Conservation (phyloP, 129 eudicot species). For the Deinandra increscens region DNA sequence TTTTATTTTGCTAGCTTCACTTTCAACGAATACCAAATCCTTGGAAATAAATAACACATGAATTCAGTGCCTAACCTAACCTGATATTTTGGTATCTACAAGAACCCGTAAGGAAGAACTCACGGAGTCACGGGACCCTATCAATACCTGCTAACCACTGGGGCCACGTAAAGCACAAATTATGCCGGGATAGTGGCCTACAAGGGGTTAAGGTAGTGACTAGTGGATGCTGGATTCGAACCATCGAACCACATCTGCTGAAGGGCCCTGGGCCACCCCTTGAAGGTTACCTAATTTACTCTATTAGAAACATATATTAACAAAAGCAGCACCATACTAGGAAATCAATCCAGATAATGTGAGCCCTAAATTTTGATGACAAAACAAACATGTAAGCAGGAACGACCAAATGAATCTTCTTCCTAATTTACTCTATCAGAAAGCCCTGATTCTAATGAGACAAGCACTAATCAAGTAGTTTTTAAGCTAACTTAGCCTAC, state of each 20-base stretch:
- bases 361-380: slow-evolving; percentile 11
- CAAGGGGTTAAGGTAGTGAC: not conserved
- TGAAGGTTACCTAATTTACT: not conserved
- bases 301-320: slow-evolving; percentile 3
- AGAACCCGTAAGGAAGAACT: not conserved
- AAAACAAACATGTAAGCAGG: not conserved
- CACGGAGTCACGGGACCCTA: not conserved
- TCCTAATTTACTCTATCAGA: slow-evolving; percentile 10
- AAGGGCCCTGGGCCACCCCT: no score
- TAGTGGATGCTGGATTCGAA: no score
- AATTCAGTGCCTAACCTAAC: slow-evolving; percentile 3
- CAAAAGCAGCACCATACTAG: not conserved
- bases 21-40: not conserved
- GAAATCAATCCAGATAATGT: not conserved
- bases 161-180: not conserved
- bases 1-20: slow-evolving; percentile 1
- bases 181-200: not conserved
- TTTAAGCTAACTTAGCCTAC: not conserved
- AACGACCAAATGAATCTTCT: slow-evolving; percentile 8
- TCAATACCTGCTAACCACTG: not conserved
- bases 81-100: not conserved
- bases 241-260: no score
- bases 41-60: not conserved
- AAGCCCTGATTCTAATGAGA: slow-evolving; percentile 10
- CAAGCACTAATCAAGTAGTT: slow-evolving; percentile 15